Conservation (phyloP, 106 monocot species). For the Allium fistulosum region DNA sequence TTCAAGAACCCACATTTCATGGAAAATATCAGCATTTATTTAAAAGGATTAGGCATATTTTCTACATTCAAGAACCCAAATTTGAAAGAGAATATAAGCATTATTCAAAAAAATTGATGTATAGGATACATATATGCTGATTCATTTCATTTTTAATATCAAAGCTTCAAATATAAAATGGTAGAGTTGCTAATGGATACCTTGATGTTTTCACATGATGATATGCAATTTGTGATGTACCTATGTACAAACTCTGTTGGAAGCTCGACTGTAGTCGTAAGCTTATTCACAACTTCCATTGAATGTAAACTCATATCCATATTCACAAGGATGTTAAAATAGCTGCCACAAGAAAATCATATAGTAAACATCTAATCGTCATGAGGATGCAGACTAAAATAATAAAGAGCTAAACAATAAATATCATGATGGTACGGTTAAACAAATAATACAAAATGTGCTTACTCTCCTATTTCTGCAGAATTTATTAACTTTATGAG, state of each 20-base stretch:
- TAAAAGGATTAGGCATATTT: too few species aligned
- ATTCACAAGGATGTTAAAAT: constrained; percentile 78
- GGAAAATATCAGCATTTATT: too few species aligned
- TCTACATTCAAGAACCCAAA: too few species aligned
- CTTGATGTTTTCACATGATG: constrained; percentile 68
- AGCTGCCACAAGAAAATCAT: constrained; percentile 34
- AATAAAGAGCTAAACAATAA: not conserved
- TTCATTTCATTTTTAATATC: too few species aligned
- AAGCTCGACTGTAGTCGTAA: constrained; percentile 82
- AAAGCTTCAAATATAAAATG: too few species aligned
- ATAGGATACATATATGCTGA: too few species aligned
- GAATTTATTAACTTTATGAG: constrained; percentile 92
- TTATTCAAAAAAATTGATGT: too few species aligned
- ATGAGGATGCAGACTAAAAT: too few species aligned
- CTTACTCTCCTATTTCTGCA: constrained; percentile 80
- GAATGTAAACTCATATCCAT: constrained; percentile 99
- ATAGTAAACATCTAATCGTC: constrained; percentile 2
- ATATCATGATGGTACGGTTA: not conserved
- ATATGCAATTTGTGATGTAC: constrained; percentile 94
- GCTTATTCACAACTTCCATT: constrained; percentile 98
- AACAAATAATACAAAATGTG: not conserved
- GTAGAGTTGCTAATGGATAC: constrained; percentile 10
- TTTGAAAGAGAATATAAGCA: too few species aligned
- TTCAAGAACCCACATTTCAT: too few species aligned
- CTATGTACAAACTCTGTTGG: constrained; percentile 80